A percentile compares a stretch with the other conserved stretches of the same genome.
These are phyloP conservation scores for Carex sylvatica DNA, from an alignment of 202 grass and related monocot species.

Conservation along the genomic window DNA sequence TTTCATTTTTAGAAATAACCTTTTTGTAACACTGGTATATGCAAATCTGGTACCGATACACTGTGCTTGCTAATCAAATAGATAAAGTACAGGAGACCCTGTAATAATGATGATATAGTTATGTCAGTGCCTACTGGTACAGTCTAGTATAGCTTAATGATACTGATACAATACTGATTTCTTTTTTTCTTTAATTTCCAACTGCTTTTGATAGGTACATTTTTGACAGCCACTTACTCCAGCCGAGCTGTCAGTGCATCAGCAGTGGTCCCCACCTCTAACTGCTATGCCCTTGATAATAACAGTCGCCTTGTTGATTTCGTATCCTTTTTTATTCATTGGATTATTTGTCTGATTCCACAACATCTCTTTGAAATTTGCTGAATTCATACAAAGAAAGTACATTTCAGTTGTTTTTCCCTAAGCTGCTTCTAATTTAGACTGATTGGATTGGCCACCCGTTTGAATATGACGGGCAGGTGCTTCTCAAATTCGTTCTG, in stretches of 20 bases:
- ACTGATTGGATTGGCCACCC: constrained; percentile 51
- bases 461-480: constrained; percentile 74
- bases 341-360: background rate
- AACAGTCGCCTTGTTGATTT: constrained; percentile 83
- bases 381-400: constrained; percentile 18
- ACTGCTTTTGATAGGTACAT: constrained; percentile 36
- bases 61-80: background rate
- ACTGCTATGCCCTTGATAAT: constrained; percentile 76
- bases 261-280: constrained; percentile 58
- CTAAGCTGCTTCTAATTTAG: constrained; percentile 55
- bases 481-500: constrained; percentile 32
- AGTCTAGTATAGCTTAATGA: background rate
- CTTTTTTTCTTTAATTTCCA: constrained; percentile 1
- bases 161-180: background rate
- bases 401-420: constrained; percentile 42
- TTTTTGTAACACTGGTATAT: background rate
- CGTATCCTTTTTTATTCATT: constrained; percentile 65
- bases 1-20: background rate
- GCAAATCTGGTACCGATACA: background rate
- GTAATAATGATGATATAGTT: background rate
- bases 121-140: background rate
- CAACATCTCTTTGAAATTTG: constrained; percentile 5
- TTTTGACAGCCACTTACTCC: constrained; percentile 31
- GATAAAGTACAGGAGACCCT: background rate
- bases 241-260: constrained; percentile 25